Base-by-base conservation (phyloP, 331 rosid species). In the Quercus phellos region DNA sequence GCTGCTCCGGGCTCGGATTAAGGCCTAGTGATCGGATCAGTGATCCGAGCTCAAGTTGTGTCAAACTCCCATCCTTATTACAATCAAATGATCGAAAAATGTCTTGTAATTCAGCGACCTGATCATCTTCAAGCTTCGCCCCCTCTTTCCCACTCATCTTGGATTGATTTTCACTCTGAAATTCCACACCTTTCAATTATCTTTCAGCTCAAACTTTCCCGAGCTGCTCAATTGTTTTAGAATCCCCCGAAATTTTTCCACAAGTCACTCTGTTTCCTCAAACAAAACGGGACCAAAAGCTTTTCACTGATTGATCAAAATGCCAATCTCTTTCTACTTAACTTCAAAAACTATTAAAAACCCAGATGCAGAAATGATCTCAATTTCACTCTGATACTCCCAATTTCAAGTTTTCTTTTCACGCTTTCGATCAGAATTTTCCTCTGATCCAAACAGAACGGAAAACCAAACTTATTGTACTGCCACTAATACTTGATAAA, bases 1-100 rank as follows among this genome's bases (percentile, higher is more conserved):
- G 58, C 78, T 94, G 96, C 16, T 92, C 97, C 0, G 89, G 85
- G 51, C 96, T 90, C 0, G 97, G 98, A 53, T 94, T 94, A 29
- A 94, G 79, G 5, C 96, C 98, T 0, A 94, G 86, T n/a, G 96
- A 90, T 11, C 98, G 90, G 21, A 94, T 87, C 4, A 94, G 91
- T 7, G 92, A 94, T 11, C 87, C 96, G 2, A 94, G 89, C 83
- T 92, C 97, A 64, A 92, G 75, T 74, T 94, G 97, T 10, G 96
- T 92, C 22, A 94, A 80, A 82, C 97, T 89, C 12, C 98, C 98
- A 74, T 94, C 96, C 63, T 92, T 94, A 85, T 92, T 89, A 64
- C 90, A 82, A 69, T 94, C 98, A 21, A 94, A 94, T 1, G 97
- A 87, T 5, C 92, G 87, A 24, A 70, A 51, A 10, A 92, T 92